phyloP scores from a whole-genome alignment of 225 moss, liverwort and hornwort genomes.

The Rhytidiadelphus loreus region DNA sequence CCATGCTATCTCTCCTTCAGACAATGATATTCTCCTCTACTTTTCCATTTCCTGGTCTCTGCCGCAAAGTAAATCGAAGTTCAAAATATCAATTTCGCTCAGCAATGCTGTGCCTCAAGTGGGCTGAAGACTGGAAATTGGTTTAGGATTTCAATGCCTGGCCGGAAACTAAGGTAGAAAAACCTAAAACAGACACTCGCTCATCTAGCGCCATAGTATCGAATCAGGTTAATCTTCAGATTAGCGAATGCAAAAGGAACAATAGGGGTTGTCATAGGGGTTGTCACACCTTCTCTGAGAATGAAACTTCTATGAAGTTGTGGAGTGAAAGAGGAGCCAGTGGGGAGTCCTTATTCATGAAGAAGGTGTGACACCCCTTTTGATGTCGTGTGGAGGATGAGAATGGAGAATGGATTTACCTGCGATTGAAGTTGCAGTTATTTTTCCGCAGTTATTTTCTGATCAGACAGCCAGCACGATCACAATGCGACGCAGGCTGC shows the following conservation, averaged over 20 bases:
- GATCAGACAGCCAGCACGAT: too few species aligned
- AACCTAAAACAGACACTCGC: neutral
- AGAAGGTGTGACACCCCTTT: too few species aligned
- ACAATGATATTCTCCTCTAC: neutral
- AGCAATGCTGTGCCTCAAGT: neutral
- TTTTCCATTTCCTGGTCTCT: neutral
- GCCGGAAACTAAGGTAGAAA: neutral
- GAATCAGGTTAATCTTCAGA: neutral
- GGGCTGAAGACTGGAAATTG: neutral
- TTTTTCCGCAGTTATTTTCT: too few species aligned
- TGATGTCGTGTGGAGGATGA: too few species aligned
- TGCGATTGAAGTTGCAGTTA: too few species aligned
- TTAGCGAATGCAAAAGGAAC: too few species aligned
- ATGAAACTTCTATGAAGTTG: too few species aligned
- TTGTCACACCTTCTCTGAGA: too few species aligned
- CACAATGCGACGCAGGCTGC: too few species aligned
- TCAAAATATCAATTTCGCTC: neutral
- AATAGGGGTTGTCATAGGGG: neutral
- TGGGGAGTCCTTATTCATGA: too few species aligned
- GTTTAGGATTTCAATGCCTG: neutral
- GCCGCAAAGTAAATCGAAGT: neutral
- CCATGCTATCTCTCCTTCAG: slow-evolving; percentile 14
- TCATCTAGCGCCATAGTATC: neutral
- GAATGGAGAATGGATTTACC: too few species aligned
- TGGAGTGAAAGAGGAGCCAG: too few species aligned